phyloP scores from a whole-genome alignment of 768 basidiomycete species.

The Neoboletus subvelutipes region DNA sequence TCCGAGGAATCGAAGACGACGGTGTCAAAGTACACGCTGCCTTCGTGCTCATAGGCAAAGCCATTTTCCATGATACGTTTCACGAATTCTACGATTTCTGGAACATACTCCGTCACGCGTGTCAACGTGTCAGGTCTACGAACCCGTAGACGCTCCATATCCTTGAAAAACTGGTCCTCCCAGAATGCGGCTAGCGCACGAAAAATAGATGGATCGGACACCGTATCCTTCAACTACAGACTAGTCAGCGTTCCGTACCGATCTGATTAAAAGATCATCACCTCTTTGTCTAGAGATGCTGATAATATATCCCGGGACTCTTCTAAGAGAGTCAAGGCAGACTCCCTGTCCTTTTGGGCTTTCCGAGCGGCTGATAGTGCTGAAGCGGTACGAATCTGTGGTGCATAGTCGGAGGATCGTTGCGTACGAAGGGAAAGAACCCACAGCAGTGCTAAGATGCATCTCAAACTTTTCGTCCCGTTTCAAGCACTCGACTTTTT shows the following conservation, averaged over 20 bases:
- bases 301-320: slow-evolving; percentile 78
- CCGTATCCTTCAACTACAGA: slow-evolving; percentile 67
- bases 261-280: slow-evolving; percentile 29
- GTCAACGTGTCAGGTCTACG: slow-evolving; percentile 89
- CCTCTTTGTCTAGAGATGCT: slow-evolving; percentile 71
- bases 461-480: slow-evolving; percentile 92
- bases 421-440: slow-evolving; percentile 27
- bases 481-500: slow-evolving; percentile 69
- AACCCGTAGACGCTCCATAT: slow-evolving; percentile 88
- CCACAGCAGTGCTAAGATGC: slow-evolving; percentile 77
- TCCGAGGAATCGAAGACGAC: slow-evolving; percentile 72
- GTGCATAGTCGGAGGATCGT: slow-evolving; percentile 16
- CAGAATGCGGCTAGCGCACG: slow-evolving; percentile 80
- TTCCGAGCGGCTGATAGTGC: slow-evolving; percentile 55
- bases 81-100: slow-evolving; percentile 90
- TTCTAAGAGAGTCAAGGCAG: slow-evolving; percentile 62
- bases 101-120: slow-evolving; percentile 95
- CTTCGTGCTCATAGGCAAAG: slow-evolving; percentile 66
- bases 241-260: slow-evolving; percentile 5
- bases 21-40: slow-evolving; percentile 93
- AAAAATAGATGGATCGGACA: slow-evolving; percentile 85
- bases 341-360: slow-evolving; percentile 41
- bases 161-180: slow-evolving; percentile 87
- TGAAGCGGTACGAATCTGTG: slow-evolving; percentile 47
- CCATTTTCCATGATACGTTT: slow-evolving; percentile 84